Evolutionary conservation across 2,329 filamentous ascomycete genomes (phyloP).

Genomic region (Aureobasidium melanogenum): DNA sequence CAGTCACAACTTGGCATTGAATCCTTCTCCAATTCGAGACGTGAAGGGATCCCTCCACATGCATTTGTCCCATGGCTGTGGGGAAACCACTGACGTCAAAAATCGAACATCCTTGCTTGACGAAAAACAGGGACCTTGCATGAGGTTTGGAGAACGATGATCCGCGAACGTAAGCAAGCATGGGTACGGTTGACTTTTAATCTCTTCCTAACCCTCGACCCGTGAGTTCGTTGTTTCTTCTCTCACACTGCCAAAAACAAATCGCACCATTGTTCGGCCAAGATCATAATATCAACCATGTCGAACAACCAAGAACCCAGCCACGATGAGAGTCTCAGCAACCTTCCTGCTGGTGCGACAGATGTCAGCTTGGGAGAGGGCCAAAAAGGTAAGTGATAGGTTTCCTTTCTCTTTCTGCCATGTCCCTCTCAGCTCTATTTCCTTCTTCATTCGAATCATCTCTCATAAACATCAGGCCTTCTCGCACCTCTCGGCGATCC

Average conservation of each 20-base stretch:
- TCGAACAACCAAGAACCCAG: neutral
- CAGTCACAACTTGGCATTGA: too few species aligned
- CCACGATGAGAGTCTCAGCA: conserved; percentile 3
- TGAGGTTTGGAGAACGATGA: neutral
- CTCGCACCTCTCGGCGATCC: conserved; percentile 26
- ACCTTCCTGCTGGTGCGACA: neutral
- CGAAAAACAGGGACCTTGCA: neutral
- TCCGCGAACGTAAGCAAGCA: neutral
- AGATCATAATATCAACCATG: neutral
- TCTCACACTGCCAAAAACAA: neutral
- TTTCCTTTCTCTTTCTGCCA: neutral
- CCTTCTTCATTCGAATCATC: too few species aligned
- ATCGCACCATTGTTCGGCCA: too few species aligned
- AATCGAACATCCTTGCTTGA: neutral
- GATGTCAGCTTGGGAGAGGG: neutral
- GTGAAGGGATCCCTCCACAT: neutral
- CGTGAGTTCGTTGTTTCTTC: neutral
- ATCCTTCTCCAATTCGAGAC: too few species aligned
- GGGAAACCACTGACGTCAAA: conserved; percentile 2
- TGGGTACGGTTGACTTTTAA: neutral
- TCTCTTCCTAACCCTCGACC: neutral
- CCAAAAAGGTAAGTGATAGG: neutral
- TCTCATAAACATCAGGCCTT: conserved; percentile 1
- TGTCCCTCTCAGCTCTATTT: neutral
- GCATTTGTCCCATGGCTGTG: neutral